A percentile compares a stretch with the other conserved stretches of the same genome.
phyloP scores from a whole-genome alignment of 1,139 yeast species.

The Kodamaea alishanica region DNA sequence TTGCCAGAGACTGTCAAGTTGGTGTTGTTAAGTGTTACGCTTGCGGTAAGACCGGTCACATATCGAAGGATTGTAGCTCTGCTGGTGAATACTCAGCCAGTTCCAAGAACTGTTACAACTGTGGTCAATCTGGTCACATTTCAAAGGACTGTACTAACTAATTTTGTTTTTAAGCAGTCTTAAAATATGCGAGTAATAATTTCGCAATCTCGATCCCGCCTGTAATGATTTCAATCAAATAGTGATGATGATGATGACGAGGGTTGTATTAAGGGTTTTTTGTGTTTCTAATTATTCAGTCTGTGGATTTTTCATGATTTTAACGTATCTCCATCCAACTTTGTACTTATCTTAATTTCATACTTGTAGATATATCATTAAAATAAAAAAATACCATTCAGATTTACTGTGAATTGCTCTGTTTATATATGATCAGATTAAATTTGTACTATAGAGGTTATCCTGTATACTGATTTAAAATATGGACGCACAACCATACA shows the following conservation, averaged over 20 bases:
- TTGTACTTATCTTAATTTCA: too few relatives aligned
- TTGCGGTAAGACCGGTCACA: constrained; percentile 87
- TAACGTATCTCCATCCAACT: too few relatives aligned
- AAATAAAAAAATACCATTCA: constrained; percentile 2
- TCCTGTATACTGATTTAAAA: not conserved
- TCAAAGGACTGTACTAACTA: constrained; percentile 62
- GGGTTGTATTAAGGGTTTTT: too few relatives aligned
- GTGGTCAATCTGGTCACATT: constrained; percentile 38
- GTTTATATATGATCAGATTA: not conserved
- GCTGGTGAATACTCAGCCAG: constrained; percentile 35
- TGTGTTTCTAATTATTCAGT: too few relatives aligned
- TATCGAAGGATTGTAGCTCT: constrained; percentile 74
- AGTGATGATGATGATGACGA: too few relatives aligned
- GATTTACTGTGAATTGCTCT: constrained; percentile 1
- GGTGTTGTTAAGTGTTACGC: constrained; percentile 78
- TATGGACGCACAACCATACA: not conserved
- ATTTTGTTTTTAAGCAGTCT: constrained; percentile 1
- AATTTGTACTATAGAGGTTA: constrained; percentile 1
- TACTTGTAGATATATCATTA: not conserved
- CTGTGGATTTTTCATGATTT: too few relatives aligned
- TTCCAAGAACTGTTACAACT: constrained; percentile 48
- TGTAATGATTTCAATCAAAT: too few relatives aligned
- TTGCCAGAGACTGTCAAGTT: constrained; percentile 87
- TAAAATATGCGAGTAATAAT: too few relatives aligned
- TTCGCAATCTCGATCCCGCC: too few relatives aligned